A percentile compares a stretch with the other conserved stretches of the same genome.
These are phyloP conservation scores for Hypoxylon perforatum DNA, from an alignment of 495 filamentous ascomycete genomes.

Conservation along the genomic window DNA sequence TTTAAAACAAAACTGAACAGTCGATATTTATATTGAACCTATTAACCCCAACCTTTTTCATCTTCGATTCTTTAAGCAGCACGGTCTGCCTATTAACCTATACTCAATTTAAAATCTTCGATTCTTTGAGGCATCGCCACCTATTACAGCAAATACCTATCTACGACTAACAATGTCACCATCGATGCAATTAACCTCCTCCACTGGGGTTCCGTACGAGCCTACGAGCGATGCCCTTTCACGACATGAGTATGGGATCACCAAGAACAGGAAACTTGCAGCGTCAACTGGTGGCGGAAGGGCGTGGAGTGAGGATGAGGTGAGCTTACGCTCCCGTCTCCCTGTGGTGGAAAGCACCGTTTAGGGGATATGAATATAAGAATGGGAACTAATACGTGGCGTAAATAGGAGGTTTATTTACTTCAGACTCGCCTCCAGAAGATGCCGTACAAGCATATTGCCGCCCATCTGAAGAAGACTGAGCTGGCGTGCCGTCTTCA, in stretches of 20 bases:
- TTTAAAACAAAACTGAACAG: too few relatives aligned
- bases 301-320: constrained; percentile 84
- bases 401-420: constrained; percentile 78
- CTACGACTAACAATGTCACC: constrained; percentile 52
- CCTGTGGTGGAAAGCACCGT: not conserved
- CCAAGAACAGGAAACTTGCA: constrained; percentile 68
- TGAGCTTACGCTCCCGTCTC: constrained; percentile 45
- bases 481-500: constrained; percentile 86
- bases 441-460: constrained; percentile 91
- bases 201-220: constrained; percentile 50
- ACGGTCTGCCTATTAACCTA: constrained; percentile 37
- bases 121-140: constrained; percentile 37
- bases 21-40: constrained; percentile 25
- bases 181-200: constrained; percentile 58
- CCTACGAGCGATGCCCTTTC: constrained; percentile 61
- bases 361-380: not conserved
- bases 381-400: constrained; percentile 31
- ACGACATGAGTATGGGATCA: constrained; percentile 64
- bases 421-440: constrained; percentile 85
- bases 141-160: constrained; percentile 9
- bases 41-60: constrained; percentile 29
- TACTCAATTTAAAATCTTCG: constrained; percentile 30
- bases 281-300: constrained; percentile 76
- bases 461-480: constrained; percentile 83
- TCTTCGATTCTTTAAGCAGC: constrained; percentile 48